Base-by-base conservation (phyloP, 2,329 filamentous ascomycete genomes). In the Diaporthe ilicicola region DNA sequence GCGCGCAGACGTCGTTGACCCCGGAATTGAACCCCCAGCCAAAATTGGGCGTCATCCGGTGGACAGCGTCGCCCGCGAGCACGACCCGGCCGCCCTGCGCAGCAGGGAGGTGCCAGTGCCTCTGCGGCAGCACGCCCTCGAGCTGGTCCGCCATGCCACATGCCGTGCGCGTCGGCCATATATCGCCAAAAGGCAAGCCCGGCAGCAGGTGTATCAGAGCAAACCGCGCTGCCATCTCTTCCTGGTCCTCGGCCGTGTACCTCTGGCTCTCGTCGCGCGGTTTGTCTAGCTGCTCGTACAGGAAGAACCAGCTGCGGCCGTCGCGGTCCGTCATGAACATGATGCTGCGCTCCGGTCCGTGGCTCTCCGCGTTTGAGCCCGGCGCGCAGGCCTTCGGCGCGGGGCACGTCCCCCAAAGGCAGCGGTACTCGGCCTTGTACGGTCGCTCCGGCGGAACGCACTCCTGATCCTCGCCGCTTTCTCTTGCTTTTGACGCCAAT, bases 11-110 rank as follows among this genome's bases (percentile, higher is more conserved):
- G 22, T 82, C 80, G 42, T 79, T 76, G 2, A 83, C 74, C 0
- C 79, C 81, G 24, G 77, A 77, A 72, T 83, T 82, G 48, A 78
- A 78, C 0, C 81, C 81, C 1, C 76, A 75, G 0, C 79, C 81
- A 0, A 78, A 75, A 61, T 79, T 81, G 0, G 81, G 80, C 0
- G 80, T 82, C 62, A 79, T 78, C 46, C 82, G 82, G 70, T 83
- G 81, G 1, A 76, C 77, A 0, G 82, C 74, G 44, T 84, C 82
- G 0, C 82, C 82, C 0, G 74, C 76, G 1, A 83, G 78, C 4
- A 80, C 80, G 4, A 83, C 73, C 1, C 80, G 79, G 9, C 73
- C 75, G 1, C 59, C 44, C 12, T 50, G 59, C 2, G 59, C 44
- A 4, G n/a, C 44, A 6, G 59, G 44, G 29, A 64, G 59, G 3